Conservation (phyloP, 495 filamentous ascomycete species). For the Acidomyces sp. region DNA sequence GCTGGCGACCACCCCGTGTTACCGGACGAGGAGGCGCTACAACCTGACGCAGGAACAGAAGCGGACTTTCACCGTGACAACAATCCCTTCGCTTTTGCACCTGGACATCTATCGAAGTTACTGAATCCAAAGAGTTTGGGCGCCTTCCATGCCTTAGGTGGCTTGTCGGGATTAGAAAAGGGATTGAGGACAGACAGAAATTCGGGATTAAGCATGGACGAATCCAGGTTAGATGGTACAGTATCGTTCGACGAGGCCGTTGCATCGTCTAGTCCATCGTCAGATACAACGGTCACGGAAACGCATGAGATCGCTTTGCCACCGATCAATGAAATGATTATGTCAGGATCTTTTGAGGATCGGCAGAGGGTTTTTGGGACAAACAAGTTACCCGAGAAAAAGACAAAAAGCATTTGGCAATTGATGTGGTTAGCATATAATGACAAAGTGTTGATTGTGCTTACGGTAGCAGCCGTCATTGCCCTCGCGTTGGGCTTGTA, state of each 20-base stretch:
- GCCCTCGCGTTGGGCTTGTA: conserved; percentile 74
- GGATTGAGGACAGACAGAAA: conserved; percentile 57
- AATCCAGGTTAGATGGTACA: conserved; percentile 45
- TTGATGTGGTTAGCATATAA: conserved; percentile 75
- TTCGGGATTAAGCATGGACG: conserved; percentile 63
- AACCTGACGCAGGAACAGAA: conserved; percentile 58
- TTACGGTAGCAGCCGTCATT: conserved; percentile 65
- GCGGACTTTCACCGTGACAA: conserved; percentile 58
- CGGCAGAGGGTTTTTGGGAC: conserved; percentile 54
- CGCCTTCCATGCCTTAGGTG: conserved; percentile 69
- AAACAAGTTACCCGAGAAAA: conserved; percentile 59
- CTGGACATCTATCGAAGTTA: conserved; percentile 66
- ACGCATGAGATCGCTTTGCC: conserved; percentile 2
- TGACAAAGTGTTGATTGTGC: conserved; percentile 68
- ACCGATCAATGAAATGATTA: not conserved
- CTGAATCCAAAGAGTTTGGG: conserved; percentile 68
- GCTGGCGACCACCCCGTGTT: conserved; percentile 23
- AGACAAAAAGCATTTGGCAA: conserved; percentile 56
- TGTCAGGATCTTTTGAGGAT: conserved; percentile 38
- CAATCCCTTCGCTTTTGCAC: conserved; percentile 72
- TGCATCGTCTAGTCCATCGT: conserved; percentile 11
- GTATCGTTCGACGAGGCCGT: conserved; percentile 61
- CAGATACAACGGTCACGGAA: conserved; percentile 11
- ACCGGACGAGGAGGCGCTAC: conserved; percentile 46
- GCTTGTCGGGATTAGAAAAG: conserved; percentile 59